A percentile compares a stretch with the other conserved stretches of the same genome.
phyloP scores from a whole-genome alignment of 371 early-diverging fungal species.

The Syncephalastrum racemosum region DNA sequence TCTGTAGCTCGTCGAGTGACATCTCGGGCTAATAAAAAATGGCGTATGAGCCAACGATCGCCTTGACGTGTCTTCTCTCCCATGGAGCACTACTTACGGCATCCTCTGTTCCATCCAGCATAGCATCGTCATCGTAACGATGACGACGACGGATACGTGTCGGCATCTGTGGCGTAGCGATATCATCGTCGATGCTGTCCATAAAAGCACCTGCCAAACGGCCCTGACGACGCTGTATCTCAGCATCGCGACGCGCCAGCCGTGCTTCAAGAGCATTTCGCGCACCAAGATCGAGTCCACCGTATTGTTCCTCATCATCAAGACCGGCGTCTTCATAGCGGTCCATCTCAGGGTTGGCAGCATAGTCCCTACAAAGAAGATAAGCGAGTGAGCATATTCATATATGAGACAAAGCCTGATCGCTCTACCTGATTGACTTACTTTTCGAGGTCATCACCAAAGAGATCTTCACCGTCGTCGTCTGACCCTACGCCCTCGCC shows the following conservation, averaged over 20 bases:
- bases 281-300: constrained; percentile 64
- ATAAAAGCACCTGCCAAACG: constrained; percentile 85
- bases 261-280: constrained; percentile 79
- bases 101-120: constrained; percentile 61
- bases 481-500: constrained; percentile 63
- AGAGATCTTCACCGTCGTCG: constrained; percentile 79
- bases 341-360: constrained; percentile 71
- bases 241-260: constrained; percentile 82
- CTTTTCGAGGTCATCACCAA: constrained; percentile 78
- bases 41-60: background rate
- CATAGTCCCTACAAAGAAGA: constrained; percentile 66
- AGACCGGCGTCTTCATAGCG: constrained; percentile 75
- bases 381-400: background rate
- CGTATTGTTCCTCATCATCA: constrained; percentile 74
- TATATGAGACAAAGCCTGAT: background rate
- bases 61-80: background rate
- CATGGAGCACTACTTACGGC: constrained; percentile 40
- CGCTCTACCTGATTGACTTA: constrained; percentile 14
- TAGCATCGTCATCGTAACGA: constrained; percentile 55
- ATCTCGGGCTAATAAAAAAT: constrained; percentile 41
- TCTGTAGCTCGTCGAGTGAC: constrained; percentile 50
- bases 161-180: constrained; percentile 52
- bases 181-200: constrained; percentile 70
- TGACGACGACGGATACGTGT: constrained; percentile 64
- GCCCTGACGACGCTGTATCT: constrained; percentile 67